Evolutionary conservation across 306 rosid species (phyloP).

Genomic region (Quillaja saponaria): DNA sequence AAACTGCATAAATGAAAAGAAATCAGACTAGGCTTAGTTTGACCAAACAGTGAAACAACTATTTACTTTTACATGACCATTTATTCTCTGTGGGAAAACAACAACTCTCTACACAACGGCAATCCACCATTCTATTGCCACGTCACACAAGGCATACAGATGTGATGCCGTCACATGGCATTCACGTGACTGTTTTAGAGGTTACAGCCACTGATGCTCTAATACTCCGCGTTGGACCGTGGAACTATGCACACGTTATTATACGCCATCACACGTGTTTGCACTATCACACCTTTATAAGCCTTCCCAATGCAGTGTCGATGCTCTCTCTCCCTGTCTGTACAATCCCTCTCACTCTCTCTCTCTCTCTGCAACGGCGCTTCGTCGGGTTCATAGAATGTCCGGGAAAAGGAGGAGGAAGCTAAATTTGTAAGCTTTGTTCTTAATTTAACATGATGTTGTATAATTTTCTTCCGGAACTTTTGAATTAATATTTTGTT

Average conservation of each 20-base stretch:
- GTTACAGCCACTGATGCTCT: too few relatives aligned
- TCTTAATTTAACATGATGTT: background rate
- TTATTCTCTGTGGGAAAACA: too few relatives aligned
- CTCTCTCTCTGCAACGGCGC: slow-evolving; percentile 12
- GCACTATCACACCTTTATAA: slow-evolving; percentile 23
- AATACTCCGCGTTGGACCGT: too few relatives aligned
- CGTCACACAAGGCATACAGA: too few relatives aligned
- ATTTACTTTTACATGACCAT: too few relatives aligned
- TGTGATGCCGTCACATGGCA: too few relatives aligned
- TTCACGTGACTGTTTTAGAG: too few relatives aligned
- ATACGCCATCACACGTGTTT: slow-evolving; percentile 34
- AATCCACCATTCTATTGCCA: too few relatives aligned
- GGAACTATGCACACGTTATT: slow-evolving; percentile 26
- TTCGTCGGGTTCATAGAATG: slow-evolving; percentile 37
- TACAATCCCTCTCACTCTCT: background rate
- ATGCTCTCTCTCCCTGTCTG: background rate
- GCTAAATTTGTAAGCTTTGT: slow-evolving; percentile 60
- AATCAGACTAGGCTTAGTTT: too few relatives aligned
- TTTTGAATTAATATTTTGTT: background rate
- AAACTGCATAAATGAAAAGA: too few relatives aligned
- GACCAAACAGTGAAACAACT: too few relatives aligned
- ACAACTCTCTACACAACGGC: too few relatives aligned
- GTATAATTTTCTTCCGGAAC: background rate
- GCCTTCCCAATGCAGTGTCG: slow-evolving; percentile 3
- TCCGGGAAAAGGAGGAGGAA: slow-evolving; percentile 58